Percentiles rank a stretch among this genome's conserved stretches.
These are phyloP conservation scores for Flaveria brownii DNA, from an alignment of 129 eudicot genomes.

Conservation along the genomic window DNA sequence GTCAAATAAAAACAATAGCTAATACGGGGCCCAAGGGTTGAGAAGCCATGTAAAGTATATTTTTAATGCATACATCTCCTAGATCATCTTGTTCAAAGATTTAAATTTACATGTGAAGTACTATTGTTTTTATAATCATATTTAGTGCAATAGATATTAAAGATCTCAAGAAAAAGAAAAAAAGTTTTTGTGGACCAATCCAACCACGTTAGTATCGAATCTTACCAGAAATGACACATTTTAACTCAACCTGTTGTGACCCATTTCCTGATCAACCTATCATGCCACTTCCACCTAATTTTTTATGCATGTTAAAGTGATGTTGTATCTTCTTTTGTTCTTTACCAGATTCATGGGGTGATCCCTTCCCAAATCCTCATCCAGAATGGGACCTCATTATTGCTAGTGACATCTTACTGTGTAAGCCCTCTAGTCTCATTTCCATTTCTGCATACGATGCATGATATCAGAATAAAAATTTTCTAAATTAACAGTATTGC, in stretches of 20 bases:
- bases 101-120: neutral
- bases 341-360: conserved; percentile 94
- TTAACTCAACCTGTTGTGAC: neutral
- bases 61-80: neutral
- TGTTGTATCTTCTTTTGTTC: neutral
- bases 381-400: conserved; percentile 90
- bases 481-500: neutral
- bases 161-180: neutral
- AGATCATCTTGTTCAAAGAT: neutral
- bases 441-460: neutral
- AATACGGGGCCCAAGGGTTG: neutral
- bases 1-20: neutral
- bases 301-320: neutral
- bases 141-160: neutral
- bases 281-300: neutral
- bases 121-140: neutral
- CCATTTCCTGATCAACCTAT: neutral
- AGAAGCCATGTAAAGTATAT: neutral
- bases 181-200: neutral
- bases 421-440: conserved; percentile 48
- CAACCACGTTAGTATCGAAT: neutral
- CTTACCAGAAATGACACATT: neutral
- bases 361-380: conserved; percentile 62
- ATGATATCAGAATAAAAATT: neutral
- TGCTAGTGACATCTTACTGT: conserved; percentile 89